Conservation (phyloP, 345 rosid genomes). For the Citrus glauca region DNA sequence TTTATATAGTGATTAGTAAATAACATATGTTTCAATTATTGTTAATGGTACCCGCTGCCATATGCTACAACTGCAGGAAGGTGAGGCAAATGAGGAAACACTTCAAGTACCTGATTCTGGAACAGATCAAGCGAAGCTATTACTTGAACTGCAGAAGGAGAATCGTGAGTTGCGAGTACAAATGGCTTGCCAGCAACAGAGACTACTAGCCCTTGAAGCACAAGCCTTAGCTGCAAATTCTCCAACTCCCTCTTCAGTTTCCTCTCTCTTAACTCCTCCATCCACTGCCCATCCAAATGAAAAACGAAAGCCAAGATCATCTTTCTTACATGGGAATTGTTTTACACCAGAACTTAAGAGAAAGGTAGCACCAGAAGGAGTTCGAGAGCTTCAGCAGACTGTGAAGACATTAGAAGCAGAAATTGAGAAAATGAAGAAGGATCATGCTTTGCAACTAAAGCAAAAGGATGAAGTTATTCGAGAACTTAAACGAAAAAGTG, state of each 20-base stretch:
- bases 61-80: conserved; percentile 30
- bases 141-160: conserved; percentile 83
- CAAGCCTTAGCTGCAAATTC: conserved; percentile 68
- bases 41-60: not conserved
- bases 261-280: conserved; percentile 75
- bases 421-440: conserved; percentile 77
- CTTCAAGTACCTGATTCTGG: conserved; percentile 45
- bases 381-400: conserved; percentile 55
- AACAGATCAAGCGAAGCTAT: conserved; percentile 58
- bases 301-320: conserved; percentile 56
- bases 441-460: conserved; percentile 60
- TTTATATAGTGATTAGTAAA: not conserved
- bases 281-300: conserved; percentile 51
- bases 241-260: conserved; percentile 69
- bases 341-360: conserved; percentile 73
- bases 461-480: conserved; percentile 66
- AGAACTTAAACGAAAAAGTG: conserved; percentile 48
- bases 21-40: not conserved
- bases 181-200: conserved; percentile 69
- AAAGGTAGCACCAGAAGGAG: conserved; percentile 47
- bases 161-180: conserved; percentile 77
- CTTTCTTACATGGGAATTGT: conserved; percentile 64
- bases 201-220: conserved; percentile 65
- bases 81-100: conserved; percentile 50
- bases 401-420: conserved; percentile 69